Percentiles rank a stretch among this genome's conserved stretches.
Evolutionary conservation across 2,329 filamentous ascomycete species (phyloP).

Genomic region (Stachybotrys chartarum): DNA sequence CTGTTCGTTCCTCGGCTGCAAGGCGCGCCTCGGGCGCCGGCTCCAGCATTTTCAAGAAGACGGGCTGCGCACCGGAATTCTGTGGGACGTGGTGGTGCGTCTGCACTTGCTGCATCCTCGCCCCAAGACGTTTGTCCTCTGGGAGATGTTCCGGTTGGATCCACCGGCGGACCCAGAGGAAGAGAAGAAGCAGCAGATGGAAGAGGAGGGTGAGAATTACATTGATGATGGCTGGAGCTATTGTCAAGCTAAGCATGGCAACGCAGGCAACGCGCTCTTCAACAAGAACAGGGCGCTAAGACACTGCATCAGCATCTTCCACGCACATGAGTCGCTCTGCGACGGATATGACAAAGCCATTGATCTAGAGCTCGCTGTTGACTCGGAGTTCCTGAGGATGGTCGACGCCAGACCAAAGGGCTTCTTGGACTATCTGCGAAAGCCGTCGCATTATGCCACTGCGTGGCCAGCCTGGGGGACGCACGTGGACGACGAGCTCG

Average conservation of each 20-base stretch:
- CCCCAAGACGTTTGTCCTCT: neutral
- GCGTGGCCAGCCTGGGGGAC: no score
- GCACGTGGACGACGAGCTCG: no score
- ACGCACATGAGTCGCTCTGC: neutral
- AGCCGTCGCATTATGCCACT: no score
- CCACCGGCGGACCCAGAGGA: neutral
- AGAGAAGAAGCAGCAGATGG: neutral
- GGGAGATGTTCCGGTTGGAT: neutral
- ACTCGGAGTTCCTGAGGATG: no score
- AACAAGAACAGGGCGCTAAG: neutral
- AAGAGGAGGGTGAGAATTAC: neutral
- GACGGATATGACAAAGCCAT: neutral
- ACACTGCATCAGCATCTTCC: neutral
- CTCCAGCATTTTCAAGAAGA: neutral
- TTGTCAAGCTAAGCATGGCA: neutral
- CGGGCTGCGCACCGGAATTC: neutral
- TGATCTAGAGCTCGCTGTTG: no score
- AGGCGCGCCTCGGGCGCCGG: neutral
- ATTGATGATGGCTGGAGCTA: neutral
- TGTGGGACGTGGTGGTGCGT: neutral
- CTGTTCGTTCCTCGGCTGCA: neutral
- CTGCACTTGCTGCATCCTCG: neutral
- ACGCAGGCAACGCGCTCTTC: no score
- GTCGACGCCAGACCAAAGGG: no score
- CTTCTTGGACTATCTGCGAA: no score